Base-by-base conservation (phyloP, 2,329 filamentous ascomycete species). In the Colletotrichum melonis region DNA sequence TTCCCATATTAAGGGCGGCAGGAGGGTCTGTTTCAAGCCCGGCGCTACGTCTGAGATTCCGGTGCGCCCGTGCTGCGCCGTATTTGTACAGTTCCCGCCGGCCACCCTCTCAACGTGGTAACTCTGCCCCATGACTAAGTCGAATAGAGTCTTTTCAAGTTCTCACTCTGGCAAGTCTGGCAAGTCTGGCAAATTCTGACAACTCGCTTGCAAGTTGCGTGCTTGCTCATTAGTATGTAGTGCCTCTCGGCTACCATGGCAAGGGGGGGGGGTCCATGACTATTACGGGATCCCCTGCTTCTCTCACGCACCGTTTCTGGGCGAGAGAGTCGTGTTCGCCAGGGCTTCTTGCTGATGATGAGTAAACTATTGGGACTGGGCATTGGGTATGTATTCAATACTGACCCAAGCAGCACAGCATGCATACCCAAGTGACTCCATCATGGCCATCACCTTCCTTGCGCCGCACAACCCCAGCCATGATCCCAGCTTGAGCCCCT, bases 41-140 rank as follows among this genome's bases (percentile, higher is more conserved):
- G 30, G 59, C 70, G 66, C 70, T 64, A 72, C 55, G 70, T 69
- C 70, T 72, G 70, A 60, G 55, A 69, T 69, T 64, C 70, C 66
- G 66, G 70, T 64, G 54, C 55, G 58, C 38, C 28, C 19, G 46
- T 46, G 16, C 14, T 28, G 4, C 12, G 16, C 46, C 42, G 38
- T 62, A 46, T 62, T 16, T 9, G 14, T 46, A 38, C 58, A 32
- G 32, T 38, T 46, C 22, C 35, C 38, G 16, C 14, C 35, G 24
- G 58, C 5, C n/a, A 49, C 16, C 30, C 22, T 62, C 24, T 46
- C 58, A 22, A 52, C 28, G 28, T 7, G 11, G 60, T 14, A 32
- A 32, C 60, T 35, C 26, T 54, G 12, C 9, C 26, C 11, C 19
- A 63, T 52, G 60, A 22, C 42, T 52, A 32, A 49, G 42, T 12